phyloP scores from a whole-genome alignment of 305 asterid genomes.

The Striga hermonthica region DNA sequence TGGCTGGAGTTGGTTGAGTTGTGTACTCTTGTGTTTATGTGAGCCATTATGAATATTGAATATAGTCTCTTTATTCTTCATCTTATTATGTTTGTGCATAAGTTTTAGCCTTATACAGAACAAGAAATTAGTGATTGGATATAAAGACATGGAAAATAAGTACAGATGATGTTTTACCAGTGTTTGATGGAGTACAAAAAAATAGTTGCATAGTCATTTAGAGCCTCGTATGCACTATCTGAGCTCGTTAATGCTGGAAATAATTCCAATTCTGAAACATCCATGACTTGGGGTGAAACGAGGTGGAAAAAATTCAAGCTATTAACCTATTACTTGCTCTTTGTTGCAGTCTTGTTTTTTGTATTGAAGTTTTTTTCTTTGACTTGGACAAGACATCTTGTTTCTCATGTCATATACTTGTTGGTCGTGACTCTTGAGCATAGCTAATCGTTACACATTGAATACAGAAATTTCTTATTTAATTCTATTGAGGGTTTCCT shows the following conservation, averaged over 20 bases:
- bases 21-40: no score
- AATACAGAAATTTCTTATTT: background rate
- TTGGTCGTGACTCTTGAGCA: background rate
- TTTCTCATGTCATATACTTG: background rate
- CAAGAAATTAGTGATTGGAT: background rate
- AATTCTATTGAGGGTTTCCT: background rate
- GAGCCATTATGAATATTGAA: no score
- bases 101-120: background rate
- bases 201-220: constrained; percentile 5
- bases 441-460: constrained; percentile 12
- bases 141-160: background rate
- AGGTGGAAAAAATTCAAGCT: background rate
- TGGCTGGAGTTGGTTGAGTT: no score
- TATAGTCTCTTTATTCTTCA: no score
- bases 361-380: background rate
- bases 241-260: constrained; percentile 1
- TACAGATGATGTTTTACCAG: background rate
- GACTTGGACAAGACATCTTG: background rate
- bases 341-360: background rate
- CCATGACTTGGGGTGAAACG: background rate
- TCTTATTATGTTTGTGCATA: background rate
- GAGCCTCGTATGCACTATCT: constrained; percentile 3
- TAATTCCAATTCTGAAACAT: background rate
- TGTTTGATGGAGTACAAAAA: background rate
- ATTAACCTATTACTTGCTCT: background rate